phyloP scores from a whole-genome alignment of 768 basidiomycete genomes.

The Phlebiopsis flavidoalba region DNA sequence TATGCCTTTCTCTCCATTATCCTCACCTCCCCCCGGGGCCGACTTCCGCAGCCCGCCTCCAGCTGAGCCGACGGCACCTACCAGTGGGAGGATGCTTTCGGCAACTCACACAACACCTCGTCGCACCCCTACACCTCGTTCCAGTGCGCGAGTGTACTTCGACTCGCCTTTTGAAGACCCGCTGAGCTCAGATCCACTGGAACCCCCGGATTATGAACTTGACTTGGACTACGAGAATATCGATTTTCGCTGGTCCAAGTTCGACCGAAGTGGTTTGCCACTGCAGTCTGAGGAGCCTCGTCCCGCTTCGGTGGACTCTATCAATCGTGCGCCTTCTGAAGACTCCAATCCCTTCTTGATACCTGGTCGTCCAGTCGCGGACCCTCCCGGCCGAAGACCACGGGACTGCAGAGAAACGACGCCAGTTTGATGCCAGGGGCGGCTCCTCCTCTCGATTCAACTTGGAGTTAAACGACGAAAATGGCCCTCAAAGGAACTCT shows the following conservation, averaged over 20 bases:
- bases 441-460: not conserved
- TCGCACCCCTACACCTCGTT: not conserved
- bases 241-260: slow-evolving; percentile 56
- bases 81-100: not conserved
- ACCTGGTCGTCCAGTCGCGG: not conserved
- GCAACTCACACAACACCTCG: not conserved
- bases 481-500: not conserved
- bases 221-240: slow-evolving; percentile 34
- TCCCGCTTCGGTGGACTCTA: not conserved
- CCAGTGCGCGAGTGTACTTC: slow-evolving; percentile 34
- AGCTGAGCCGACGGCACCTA: not conserved
- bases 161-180: slow-evolving; percentile 51
- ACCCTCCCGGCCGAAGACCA: not conserved
- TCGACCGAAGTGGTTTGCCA: slow-evolving; percentile 21
- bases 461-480: not conserved
- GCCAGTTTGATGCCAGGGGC: not conserved
- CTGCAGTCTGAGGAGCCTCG: not conserved
- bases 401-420: not conserved
- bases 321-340: not conserved
- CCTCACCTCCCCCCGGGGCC: not conserved
- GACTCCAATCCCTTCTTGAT: not conserved
- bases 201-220: slow-evolving; percentile 31
- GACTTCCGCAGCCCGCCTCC: not conserved
- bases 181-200: slow-evolving; percentile 33
- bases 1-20: too few relatives aligned